Base-by-base conservation (phyloP, 306 rosid genomes). In the Lathyrus sativus region DNA sequence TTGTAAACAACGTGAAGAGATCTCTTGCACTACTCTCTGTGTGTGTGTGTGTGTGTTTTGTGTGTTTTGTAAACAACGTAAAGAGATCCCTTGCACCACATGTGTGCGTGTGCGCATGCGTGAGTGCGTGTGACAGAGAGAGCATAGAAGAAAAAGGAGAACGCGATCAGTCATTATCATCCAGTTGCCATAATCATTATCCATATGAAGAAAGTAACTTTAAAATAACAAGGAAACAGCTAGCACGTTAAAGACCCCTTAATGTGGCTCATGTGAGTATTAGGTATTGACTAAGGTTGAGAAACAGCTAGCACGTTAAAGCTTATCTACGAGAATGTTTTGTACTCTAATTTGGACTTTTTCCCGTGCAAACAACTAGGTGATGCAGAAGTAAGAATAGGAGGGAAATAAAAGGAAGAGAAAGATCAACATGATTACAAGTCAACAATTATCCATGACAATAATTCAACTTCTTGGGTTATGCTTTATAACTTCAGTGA, bases 1-100 rank as follows among this genome's bases (percentile, higher is more conserved):
- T 63, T 37, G 67, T 58, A 53, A 73, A 78, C 51, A 50, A 33
- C 18, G 59, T 33, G 2, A 17, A 44, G 38, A 29, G 22, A 58
- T 66, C 49, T 13, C 60, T 72, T 33, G 45, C 72, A 35, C 44
- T 41, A 41, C 42, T 0, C 6, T 7, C 6, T 31, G 35, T 31
- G 35, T 31, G 37, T 31, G 2, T 33, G 38, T 33, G 7, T 6
- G 38, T 6, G 38, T 33, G 5, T n/a, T n/a, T n/a, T 1, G 38
- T 33, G 38, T 33, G 38, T 33, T 33, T 33, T 33, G 38, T 6
- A 33, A 33, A 33, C 38, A 33, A 33, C 6, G 38, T 33, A 33
- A 33, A 33, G 38, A 33, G 38, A 33, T 33, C 38, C 8, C 7
- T 5, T 33, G 38, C 38, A 33, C 9, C 6, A 33, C 38, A 7